Evolutionary conservation across 352 stramenopile species (phyloP).

Genomic region (Pythium periplocum): DNA sequence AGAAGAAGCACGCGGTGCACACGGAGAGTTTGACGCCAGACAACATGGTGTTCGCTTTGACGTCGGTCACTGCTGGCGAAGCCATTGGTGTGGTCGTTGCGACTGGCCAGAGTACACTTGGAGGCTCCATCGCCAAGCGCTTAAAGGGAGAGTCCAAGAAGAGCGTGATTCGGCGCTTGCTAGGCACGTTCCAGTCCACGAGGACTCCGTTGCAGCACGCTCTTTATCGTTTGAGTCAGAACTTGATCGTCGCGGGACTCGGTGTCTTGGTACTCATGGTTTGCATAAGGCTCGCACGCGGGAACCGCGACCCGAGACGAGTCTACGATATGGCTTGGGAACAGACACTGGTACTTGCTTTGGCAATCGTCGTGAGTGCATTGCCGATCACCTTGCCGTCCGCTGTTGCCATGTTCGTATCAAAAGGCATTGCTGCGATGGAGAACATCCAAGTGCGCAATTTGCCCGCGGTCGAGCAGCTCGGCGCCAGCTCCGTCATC

Average conservation of each 20-base stretch:
- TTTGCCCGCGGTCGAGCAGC: slow-evolving; percentile 66
- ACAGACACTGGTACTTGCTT: slow-evolving; percentile 93
- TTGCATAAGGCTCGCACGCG: slow-evolving; percentile 74
- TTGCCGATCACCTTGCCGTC: slow-evolving; percentile 64
- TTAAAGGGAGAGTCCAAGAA: slow-evolving; percentile 35
- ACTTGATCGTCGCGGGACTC: slow-evolving; percentile 82
- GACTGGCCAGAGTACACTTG: slow-evolving; percentile 53
- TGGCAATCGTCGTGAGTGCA: slow-evolving; percentile 79
- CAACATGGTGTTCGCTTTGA: slow-evolving; percentile 93
- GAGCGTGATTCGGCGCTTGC: slow-evolving; percentile 46
- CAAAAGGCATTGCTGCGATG: slow-evolving; percentile 63
- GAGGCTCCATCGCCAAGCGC: slow-evolving; percentile 55
- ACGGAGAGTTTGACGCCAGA: slow-evolving; percentile 51
- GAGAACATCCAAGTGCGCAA: slow-evolving; percentile 83
- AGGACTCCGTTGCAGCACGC: slow-evolving; percentile 87
- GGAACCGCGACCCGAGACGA: slow-evolving; percentile 54
- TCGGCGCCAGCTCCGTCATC: slow-evolving; percentile 88
- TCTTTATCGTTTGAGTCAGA: slow-evolving; percentile 93
- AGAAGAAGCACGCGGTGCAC: slow-evolving; percentile 54
- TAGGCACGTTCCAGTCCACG: slow-evolving; percentile 60
- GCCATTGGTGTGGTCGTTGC: slow-evolving; percentile 53
- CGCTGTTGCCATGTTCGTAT: slow-evolving; percentile 71
- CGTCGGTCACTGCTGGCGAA: slow-evolving; percentile 52
- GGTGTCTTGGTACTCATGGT: slow-evolving; percentile 90
- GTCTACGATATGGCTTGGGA: slow-evolving; percentile 83